Conservation (phyloP, 345 rosid genomes). For the Syzygium aqueum region DNA sequence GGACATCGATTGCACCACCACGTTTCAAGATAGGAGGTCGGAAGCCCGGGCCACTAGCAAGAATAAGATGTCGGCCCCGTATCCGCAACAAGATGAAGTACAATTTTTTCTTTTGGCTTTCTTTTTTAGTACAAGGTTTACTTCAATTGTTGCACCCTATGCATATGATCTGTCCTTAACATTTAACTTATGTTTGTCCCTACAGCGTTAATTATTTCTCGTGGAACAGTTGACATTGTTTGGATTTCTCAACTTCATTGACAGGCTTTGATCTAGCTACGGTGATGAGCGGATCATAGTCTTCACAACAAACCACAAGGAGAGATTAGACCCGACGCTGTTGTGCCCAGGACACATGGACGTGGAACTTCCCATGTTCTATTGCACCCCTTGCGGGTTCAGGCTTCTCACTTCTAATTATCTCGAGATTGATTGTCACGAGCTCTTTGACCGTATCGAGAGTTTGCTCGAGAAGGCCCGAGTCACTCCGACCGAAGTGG, state of each 20-base stretch:
- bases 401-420: constrained; percentile 33
- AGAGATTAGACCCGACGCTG: constrained; percentile 59
- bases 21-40: not conserved
- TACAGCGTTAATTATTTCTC: not conserved
- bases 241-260: constrained; percentile 58
- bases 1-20: constrained; percentile 5
- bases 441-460: constrained; percentile 15
- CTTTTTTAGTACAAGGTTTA: not conserved
- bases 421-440: constrained; percentile 14
- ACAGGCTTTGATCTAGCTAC: constrained; percentile 65
- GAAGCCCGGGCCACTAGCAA: not conserved
- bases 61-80: not conserved
- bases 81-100: not conserved
- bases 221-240: constrained; percentile 25
- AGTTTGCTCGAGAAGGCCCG: constrained; percentile 4
- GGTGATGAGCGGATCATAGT: constrained; percentile 67
- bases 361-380: constrained; percentile 69
- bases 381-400: constrained; percentile 42
- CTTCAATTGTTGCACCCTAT: constrained; percentile 1
- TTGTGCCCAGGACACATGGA: constrained; percentile 75
- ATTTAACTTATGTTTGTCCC: not conserved
- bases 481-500: constrained; percentile 41
- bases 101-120: not conserved
- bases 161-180: not conserved
- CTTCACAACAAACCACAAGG: constrained; percentile 65